Evolutionary conservation across 108 stramenopile genomes (phyloP).

Genomic region (Pelagomonas calceolata): DNA sequence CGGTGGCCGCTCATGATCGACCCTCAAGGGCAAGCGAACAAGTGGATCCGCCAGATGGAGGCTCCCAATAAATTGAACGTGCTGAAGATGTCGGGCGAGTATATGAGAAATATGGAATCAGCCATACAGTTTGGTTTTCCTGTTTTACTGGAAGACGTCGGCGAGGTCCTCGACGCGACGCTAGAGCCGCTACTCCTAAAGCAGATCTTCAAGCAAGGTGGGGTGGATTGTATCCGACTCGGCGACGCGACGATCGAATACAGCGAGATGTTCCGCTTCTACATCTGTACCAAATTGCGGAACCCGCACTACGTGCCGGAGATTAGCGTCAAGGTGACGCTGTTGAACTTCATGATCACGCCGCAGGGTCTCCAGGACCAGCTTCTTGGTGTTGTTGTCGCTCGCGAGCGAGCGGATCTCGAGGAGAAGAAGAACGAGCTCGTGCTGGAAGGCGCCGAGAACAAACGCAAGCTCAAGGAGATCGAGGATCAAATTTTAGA

Average conservation of each 20-base stretch:
- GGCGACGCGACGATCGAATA: slow-evolving; percentile 54
- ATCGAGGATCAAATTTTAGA: slow-evolving; percentile 46
- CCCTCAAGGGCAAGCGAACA: slow-evolving; percentile 55
- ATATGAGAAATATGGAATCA: slow-evolving; percentile 38
- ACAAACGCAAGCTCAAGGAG: slow-evolving; percentile 41
- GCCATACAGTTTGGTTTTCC: slow-evolving; percentile 48
- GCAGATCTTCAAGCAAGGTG: slow-evolving; percentile 48
- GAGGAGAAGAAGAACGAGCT: slow-evolving; percentile 44
- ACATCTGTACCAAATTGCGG: slow-evolving; percentile 50
- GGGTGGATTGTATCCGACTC: slow-evolving; percentile 40
- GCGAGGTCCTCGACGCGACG: slow-evolving; percentile 44
- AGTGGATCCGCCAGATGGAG: slow-evolving; percentile 51
- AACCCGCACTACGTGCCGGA: slow-evolving; percentile 66
- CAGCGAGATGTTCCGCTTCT: slow-evolving; percentile 39
- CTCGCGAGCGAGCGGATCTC: slow-evolving; percentile 40
- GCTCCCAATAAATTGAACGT: slow-evolving; percentile 21
- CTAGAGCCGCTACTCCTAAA: slow-evolving; percentile 50
- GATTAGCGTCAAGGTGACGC: slow-evolving; percentile 55
- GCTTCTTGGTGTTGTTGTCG: slow-evolving; percentile 49
- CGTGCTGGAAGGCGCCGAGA: slow-evolving; percentile 39
- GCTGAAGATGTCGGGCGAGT: slow-evolving; percentile 40
- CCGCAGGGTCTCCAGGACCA: slow-evolving; percentile 46
- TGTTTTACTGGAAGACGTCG: slow-evolving; percentile 48
- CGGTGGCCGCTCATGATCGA: slow-evolving; percentile 62
- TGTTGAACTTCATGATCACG: slow-evolving; percentile 60